Percentiles rank a stretch among this genome's conserved stretches.
These are phyloP conservation scores for Bauhinia variegata DNA, from an alignment of 306 rosid species.

Conservation along the genomic window DNA sequence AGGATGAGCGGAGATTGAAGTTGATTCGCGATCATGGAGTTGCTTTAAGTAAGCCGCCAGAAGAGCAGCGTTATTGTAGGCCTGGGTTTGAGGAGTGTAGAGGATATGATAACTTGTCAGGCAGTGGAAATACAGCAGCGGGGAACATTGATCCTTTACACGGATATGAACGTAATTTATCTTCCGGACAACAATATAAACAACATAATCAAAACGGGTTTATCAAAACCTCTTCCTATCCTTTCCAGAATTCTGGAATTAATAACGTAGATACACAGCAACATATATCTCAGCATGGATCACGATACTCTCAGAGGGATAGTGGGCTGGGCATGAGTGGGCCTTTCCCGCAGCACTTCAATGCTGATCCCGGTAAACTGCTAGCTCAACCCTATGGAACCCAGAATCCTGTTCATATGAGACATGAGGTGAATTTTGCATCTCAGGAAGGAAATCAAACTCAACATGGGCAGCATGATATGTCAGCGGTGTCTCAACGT, in stretches of 20 bases:
- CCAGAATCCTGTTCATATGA: slow-evolving; percentile 19
- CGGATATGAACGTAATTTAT: slow-evolving; percentile 10
- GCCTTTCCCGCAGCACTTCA: slow-evolving; percentile 32
- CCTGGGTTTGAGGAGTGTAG: neutral
- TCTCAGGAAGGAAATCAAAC: slow-evolving; percentile 18
- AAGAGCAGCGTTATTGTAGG: slow-evolving; percentile 2
- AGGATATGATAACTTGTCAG: neutral
- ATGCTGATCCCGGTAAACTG: slow-evolving; percentile 19
- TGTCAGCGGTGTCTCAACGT: slow-evolving; percentile 25
- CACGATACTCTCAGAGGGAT: slow-evolving; percentile 17
- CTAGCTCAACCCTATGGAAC: slow-evolving; percentile 36
- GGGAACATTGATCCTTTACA: neutral
- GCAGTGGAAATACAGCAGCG: neutral
- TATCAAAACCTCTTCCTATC: neutral
- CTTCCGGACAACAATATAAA: slow-evolving; percentile 11
- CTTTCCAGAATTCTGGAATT: slow-evolving; percentile 6
- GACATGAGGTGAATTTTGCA: slow-evolving; percentile 26
- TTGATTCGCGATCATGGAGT: slow-evolving; percentile 88
- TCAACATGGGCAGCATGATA: slow-evolving; percentile 13
- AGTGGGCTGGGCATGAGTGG: slow-evolving; percentile 16
- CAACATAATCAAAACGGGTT: neutral
- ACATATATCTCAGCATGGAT: slow-evolving; percentile 24
- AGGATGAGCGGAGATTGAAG: slow-evolving; percentile 73
- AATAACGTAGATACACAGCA: slow-evolving; percentile 1
- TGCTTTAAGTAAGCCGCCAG: slow-evolving; percentile 35